Evolutionary conservation across 441 rosid genomes (phyloP), one percentile per base, ranked within the genome.

Genomic region (Erodium texanum): DNA sequence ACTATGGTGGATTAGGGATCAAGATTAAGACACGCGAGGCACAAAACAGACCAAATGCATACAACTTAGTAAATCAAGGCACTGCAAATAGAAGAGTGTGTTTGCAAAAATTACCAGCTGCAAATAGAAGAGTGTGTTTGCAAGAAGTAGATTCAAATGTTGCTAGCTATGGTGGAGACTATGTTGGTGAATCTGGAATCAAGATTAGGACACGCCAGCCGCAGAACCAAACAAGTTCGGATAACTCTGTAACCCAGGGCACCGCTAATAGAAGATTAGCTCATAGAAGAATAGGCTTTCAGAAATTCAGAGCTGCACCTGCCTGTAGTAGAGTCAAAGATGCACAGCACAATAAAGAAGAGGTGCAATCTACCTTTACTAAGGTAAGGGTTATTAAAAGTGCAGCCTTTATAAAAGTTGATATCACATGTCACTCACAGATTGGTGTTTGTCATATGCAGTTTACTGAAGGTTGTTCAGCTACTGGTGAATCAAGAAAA

Each of bases 201-300:
- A 84, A 78, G 74, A 80, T 80, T 66, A 84, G 89, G 77, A 16
- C 79, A 66, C 82, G 79, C 59, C 92, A 76, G 71, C 68, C 80
- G 77, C 84, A 70, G 65, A 69, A 72, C 27, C 75, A 36, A 14
- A 70, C 76, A 15, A 62, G 62, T 73, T 56, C 80, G 0, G 82
- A 74, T 64, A 74, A 66, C 68, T 56, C 69, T 32, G 70, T 45
- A 50, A 6, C n/a, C 73, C 95, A 87, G 77, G 98, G 95, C 62
- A 84, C 85, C 78, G 98, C 96, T 68, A 76, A 81, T 41, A 88
- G 95, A 79, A 86, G 98, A 82, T 6, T 38, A 8, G 7, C 43
- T 38, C 10, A 0, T 38, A 38, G 43, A 9, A 38, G 56, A 48
- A 66, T 89, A 50, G 84, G 81, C 16, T 79, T 89, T 71, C 85